A percentile compares a stretch with the other conserved stretches of the same genome.
These are phyloP conservation scores for Capronia epimyces DNA, from an alignment of 2,329 filamentous ascomycete species.

Conservation along the genomic window DNA sequence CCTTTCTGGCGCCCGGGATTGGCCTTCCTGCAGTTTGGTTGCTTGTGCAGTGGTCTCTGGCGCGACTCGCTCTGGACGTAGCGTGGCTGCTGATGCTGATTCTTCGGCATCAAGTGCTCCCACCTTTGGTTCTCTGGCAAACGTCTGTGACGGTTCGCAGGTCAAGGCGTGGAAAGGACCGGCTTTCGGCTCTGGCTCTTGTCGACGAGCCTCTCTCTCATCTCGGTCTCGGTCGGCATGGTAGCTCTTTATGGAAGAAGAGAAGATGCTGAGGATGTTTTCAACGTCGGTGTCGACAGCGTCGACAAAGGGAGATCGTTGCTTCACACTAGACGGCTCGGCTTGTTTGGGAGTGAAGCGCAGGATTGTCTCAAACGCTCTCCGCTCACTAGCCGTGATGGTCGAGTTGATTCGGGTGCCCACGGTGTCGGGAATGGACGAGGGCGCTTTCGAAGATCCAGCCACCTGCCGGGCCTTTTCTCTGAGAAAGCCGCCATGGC, in stretches of 20 bases:
- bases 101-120: too few species aligned
- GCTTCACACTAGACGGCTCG: conserved; percentile 2
- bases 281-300: conserved; percentile 15
- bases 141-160: too few species aligned
- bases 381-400: conserved; percentile 23
- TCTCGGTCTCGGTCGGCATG: conserved; percentile 2
- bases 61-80: not conserved
- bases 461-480: conserved; percentile 9
- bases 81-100: not conserved
- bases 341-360: conserved; percentile 13
- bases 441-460: not conserved
- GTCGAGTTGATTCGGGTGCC: conserved; percentile 15
- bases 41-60: too few species aligned
- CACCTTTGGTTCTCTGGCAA: too few species aligned
- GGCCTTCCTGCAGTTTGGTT: too few species aligned
- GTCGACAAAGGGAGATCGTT: conserved; percentile 2
- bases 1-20: too few species aligned
- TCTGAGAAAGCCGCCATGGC: conserved; percentile 6
- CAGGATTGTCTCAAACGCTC: conserved; percentile 23
- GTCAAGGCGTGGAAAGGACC: too few species aligned
- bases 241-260: conserved; percentile 8
- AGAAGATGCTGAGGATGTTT: conserved; percentile 17
- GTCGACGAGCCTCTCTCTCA: not conserved
- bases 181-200: not conserved
- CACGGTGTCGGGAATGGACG: not conserved